phyloP scores from a whole-genome alignment of 768 basidiomycete genomes.

The Termitomyces sp. region DNA sequence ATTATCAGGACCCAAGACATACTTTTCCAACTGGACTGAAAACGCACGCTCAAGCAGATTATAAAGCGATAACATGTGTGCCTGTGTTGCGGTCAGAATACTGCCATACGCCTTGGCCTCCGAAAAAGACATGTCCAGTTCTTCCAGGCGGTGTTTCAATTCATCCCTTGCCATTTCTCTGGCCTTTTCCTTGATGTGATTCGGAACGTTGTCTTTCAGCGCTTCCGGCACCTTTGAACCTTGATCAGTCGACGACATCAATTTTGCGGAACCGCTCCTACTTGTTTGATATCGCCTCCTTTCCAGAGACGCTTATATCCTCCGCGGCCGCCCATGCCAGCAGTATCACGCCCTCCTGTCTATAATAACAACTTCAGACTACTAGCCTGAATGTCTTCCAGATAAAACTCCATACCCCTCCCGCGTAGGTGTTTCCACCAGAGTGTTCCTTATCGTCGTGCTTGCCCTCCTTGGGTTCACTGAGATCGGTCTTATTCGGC shows the following conservation, averaged over 20 bases:
- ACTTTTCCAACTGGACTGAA: not conserved
- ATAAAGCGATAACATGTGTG: slow-evolving; percentile 53
- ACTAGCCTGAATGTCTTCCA: not conserved
- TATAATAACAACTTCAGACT: slow-evolving; percentile 15
- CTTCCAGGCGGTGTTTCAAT: slow-evolving; percentile 52
- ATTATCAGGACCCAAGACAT: not conserved
- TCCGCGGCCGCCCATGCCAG: slow-evolving; percentile 60
- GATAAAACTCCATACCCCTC: slow-evolving; percentile 39
- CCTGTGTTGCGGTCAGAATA: slow-evolving; percentile 47
- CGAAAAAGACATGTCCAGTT: slow-evolving; percentile 51
- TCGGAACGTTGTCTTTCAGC: slow-evolving; percentile 53
- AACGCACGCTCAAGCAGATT: slow-evolving; percentile 60
- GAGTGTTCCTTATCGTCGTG: slow-evolving; percentile 58
- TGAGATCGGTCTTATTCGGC: slow-evolving; percentile 44
- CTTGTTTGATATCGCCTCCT: slow-evolving; percentile 61
- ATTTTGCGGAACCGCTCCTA: slow-evolving; percentile 9
- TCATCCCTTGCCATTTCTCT: slow-evolving; percentile 64
- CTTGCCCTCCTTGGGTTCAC: slow-evolving; percentile 54
- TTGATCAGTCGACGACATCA: not conserved
- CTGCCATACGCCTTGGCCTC: slow-evolving; percentile 54
- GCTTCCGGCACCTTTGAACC: slow-evolving; percentile 38
- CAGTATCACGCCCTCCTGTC: slow-evolving; percentile 64
- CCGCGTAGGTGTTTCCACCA: slow-evolving; percentile 62
- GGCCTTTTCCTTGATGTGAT: slow-evolving; percentile 55
- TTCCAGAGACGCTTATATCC: slow-evolving; percentile 63